These are phyloP conservation scores for Cucumis cinereus DNA, from an alignment of 306 rosid species.

Conservation along the genomic window DNA sequence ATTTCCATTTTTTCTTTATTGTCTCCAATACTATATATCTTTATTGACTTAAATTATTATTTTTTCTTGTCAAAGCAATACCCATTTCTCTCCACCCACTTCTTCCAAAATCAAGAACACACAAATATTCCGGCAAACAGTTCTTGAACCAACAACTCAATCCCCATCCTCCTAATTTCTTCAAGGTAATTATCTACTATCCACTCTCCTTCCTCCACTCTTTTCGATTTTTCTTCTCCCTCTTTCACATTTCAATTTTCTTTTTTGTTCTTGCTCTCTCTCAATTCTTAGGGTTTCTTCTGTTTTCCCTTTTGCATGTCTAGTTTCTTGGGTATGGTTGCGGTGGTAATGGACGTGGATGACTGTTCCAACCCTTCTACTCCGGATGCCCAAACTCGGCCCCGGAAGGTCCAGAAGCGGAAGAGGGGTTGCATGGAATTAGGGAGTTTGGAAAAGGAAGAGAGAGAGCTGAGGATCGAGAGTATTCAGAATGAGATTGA, in stretches of 20 bases:
- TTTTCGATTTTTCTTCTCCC: neutral
- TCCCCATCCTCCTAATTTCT: neutral
- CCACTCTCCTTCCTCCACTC: neutral
- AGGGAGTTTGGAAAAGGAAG: constrained; percentile 25
- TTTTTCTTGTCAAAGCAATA: neutral
- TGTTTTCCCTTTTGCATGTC: neutral
- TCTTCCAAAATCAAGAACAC: neutral
- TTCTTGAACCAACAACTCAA: neutral
- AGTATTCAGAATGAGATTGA: constrained; percentile 41
- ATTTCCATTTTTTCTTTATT: neutral
- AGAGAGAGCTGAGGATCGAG: constrained; percentile 28
- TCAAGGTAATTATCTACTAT: neutral
- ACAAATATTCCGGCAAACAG: neutral
- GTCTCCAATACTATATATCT: neutral
- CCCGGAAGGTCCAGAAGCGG: constrained; percentile 39
- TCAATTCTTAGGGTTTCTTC: constrained; percentile 3
- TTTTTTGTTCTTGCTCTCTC: neutral
- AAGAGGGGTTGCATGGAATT: constrained; percentile 26
- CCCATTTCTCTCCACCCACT: neutral
- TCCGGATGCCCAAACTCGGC: constrained; percentile 12
- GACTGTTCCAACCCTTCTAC: constrained; percentile 15
- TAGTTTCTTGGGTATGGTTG: constrained; percentile 21
- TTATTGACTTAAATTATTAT: neutral
- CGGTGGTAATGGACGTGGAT: constrained; percentile 13
- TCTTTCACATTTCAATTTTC: neutral